phyloP scores from a whole-genome alignment of 2,329 filamentous ascomycete genomes.

The Sporothrix pseudoabietina region DNA sequence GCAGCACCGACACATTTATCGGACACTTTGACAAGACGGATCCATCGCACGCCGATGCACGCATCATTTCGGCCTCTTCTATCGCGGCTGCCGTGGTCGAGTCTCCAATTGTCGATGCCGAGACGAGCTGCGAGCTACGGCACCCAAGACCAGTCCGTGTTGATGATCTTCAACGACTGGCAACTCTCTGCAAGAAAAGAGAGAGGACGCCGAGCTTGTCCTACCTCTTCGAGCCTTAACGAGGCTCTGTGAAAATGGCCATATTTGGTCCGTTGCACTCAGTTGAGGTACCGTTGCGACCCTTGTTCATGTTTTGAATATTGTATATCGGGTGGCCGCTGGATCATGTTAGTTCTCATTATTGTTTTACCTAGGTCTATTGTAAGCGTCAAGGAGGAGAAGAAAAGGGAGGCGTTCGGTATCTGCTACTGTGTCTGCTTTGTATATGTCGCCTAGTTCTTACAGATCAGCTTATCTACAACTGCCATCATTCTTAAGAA shows the following conservation, averaged over 20 bases:
- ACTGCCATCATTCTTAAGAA: neutral
- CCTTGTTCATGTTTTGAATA: neutral
- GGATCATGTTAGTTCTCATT: neutral
- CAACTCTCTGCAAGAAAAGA: conserved; percentile 35
- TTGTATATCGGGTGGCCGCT: neutral
- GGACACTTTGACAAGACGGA: neutral
- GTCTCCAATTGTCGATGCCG: neutral
- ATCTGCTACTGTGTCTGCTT: neutral
- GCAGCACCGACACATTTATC: neutral
- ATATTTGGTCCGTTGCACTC: neutral
- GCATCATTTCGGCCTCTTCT: neutral
- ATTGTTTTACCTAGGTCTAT: neutral
- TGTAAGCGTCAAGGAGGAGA: neutral
- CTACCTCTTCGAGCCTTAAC: conserved; percentile 1
- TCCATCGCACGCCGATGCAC: neutral
- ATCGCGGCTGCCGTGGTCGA: neutral
- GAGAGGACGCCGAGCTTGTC: conserved; percentile 4
- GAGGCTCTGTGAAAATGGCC: neutral
- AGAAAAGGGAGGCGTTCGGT: neutral
- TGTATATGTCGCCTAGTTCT: neutral
- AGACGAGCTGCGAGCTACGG: conserved; percentile 35
- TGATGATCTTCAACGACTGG: conserved; percentile 36
- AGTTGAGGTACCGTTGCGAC: neutral
- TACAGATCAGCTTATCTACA: neutral
- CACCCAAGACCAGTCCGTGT: conserved; percentile 40